These are phyloP conservation scores for Arthrobotrys musiformis DNA, from an alignment of 2,329 filamentous ascomycete genomes.

Conservation along the genomic window DNA sequence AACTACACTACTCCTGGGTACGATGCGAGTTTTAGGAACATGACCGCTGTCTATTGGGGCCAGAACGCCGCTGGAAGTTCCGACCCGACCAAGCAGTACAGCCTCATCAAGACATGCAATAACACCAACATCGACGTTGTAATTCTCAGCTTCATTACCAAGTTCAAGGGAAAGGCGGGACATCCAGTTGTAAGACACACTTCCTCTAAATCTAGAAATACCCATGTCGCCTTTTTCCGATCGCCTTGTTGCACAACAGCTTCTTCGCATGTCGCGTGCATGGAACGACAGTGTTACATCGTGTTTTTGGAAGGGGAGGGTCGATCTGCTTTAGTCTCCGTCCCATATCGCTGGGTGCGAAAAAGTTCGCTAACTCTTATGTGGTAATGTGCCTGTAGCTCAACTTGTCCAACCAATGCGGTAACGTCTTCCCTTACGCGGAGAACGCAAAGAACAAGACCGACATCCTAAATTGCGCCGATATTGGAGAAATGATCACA, in stretches of 20 bases:
- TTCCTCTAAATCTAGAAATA: background rate
- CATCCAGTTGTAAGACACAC: constrained; percentile 31
- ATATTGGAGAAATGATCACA: constrained; percentile 53
- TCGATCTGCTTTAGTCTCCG: constrained; percentile 14
- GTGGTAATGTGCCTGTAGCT: constrained; percentile 12
- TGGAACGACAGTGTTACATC: background rate
- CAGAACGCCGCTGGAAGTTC: constrained; percentile 24
- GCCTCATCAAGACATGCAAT: constrained; percentile 39
- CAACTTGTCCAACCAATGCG: constrained; percentile 52
- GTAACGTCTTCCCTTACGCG: constrained; percentile 13
- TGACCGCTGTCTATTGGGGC: constrained; percentile 52
- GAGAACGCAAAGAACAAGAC: constrained; percentile 35
- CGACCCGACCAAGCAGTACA: constrained; percentile 12
- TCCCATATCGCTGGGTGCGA: constrained; percentile 4
- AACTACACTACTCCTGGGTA: background rate
- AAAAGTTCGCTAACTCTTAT: constrained; percentile 19
- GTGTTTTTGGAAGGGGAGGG: background rate
- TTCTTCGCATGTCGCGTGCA: background rate
- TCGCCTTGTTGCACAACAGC: background rate
- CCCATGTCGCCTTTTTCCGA: background rate
- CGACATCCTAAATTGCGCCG: constrained; percentile 37
- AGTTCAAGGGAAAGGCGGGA: constrained; percentile 39
- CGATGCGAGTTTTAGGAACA: constrained; percentile 17
- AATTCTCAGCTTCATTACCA: constrained; percentile 45
- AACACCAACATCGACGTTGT: constrained; percentile 40